These are phyloP conservation scores for Neofusicoccum cordaticola DNA, from an alignment of 2,329 filamentous ascomycete species.

Conservation along the genomic window DNA sequence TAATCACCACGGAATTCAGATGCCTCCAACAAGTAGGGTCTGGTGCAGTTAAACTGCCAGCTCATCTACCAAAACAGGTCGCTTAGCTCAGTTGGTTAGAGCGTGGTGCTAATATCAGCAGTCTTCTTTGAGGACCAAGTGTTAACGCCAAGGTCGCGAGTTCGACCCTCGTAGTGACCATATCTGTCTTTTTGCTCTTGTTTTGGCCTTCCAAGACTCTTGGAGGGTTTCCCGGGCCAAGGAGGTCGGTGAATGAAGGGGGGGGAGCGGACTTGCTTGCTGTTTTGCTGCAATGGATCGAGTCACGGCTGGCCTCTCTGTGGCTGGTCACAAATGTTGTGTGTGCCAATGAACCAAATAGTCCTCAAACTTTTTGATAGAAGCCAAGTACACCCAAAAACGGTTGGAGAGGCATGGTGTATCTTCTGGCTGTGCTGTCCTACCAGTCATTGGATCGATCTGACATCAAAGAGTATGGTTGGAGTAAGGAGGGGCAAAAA, in stretches of 20 bases:
- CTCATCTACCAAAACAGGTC: not conserved
- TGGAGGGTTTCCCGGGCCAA: not conserved
- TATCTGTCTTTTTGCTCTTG: not conserved
- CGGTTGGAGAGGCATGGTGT: too few species aligned
- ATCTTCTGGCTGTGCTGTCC: too few species aligned
- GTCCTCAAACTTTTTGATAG: too few species aligned
- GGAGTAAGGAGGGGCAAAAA: too few species aligned
- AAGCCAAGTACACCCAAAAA: too few species aligned
- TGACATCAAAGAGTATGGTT: too few species aligned
- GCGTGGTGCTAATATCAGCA: slow-evolving; percentile 20
- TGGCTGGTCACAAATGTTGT: too few species aligned
- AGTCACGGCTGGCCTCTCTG: too few species aligned
- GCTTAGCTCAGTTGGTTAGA: slow-evolving; percentile 22
- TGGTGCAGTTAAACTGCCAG: not conserved
- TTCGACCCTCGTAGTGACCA: slow-evolving; percentile 22
- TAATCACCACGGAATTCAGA: not conserved
- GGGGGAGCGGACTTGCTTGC: not conserved
- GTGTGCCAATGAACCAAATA: too few species aligned
- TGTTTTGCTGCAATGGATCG: too few species aligned
- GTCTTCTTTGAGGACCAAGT: not conserved
- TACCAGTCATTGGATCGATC: too few species aligned
- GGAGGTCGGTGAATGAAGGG: not conserved
- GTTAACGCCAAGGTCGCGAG: slow-evolving; percentile 20
- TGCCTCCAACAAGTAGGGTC: not conserved
- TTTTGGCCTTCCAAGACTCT: not conserved